Conservation (phyloP, 2,329 filamentous ascomycete species). For the Hypoxylon sp. region DNA sequence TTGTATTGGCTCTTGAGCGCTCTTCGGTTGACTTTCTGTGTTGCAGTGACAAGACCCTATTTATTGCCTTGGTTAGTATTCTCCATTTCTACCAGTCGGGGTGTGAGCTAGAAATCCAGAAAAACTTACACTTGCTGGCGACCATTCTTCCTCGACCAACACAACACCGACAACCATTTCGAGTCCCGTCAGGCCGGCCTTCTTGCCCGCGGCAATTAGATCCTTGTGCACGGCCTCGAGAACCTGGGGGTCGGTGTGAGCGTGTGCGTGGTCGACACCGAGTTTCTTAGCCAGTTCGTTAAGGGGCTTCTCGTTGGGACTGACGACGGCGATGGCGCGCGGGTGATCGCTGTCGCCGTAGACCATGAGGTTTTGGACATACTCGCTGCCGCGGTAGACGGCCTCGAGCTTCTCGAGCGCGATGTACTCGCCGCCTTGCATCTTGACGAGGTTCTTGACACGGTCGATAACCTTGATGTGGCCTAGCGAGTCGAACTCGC, state of each 20-base stretch:
- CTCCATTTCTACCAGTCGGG: not conserved
- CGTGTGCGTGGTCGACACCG: slow-evolving; percentile 71
- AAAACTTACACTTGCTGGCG: slow-evolving; percentile 77
- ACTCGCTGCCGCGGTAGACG: slow-evolving; percentile 81
- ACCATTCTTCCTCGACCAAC: slow-evolving; percentile 87
- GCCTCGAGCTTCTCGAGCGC: slow-evolving; percentile 96
- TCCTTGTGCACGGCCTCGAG: slow-evolving; percentile 70
- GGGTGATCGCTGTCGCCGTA: slow-evolving; percentile 78
- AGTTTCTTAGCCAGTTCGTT: slow-evolving; percentile 65
- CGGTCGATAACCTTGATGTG: slow-evolving; percentile 90
- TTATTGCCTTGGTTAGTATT: slow-evolving; percentile 41
- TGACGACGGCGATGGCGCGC: slow-evolving; percentile 84
- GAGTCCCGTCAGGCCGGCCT: slow-evolving; percentile 72
- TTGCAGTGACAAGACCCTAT: slow-evolving; percentile 69
- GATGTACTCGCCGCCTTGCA: slow-evolving; percentile 94
- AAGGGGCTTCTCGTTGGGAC: slow-evolving; percentile 71
- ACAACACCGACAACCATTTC: slow-evolving; percentile 82
- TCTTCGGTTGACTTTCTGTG: slow-evolving; percentile 67
- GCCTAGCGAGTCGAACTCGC: slow-evolving; percentile 82
- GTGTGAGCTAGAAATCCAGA: not conserved
- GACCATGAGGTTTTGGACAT: slow-evolving; percentile 87
- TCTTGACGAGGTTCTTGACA: slow-evolving; percentile 98
- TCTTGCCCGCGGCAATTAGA: slow-evolving; percentile 69
- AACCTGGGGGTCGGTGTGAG: slow-evolving; percentile 74
- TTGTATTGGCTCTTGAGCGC: slow-evolving; percentile 60